Conservation (phyloP, 2,329 filamentous ascomycete genomes). For the Phaeosphaeriaceae sp. region DNA sequence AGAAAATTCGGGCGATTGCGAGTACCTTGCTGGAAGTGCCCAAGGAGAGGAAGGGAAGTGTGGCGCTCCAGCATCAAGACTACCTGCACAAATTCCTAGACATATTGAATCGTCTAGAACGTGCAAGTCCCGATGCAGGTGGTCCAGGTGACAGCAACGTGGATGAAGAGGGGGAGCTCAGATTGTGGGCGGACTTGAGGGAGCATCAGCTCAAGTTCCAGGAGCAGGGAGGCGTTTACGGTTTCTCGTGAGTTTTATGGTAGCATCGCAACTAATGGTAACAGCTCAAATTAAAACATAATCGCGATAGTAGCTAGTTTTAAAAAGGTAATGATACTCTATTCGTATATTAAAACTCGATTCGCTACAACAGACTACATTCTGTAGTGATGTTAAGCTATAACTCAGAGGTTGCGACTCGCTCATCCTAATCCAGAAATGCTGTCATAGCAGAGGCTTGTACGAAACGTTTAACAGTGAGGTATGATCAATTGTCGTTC, state of each 20-base stretch:
- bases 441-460: not conserved
- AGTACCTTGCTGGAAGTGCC: slow-evolving; percentile 75
- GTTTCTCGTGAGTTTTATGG: slow-evolving; percentile 29
- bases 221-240: slow-evolving; percentile 66
- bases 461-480: too few species aligned
- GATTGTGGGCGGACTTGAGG: slow-evolving; percentile 78
- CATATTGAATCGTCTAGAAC: slow-evolving; percentile 76
- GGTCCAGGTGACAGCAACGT: slow-evolving; percentile 46
- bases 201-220: slow-evolving; percentile 79
- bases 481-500: not conserved
- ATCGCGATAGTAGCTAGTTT: not conserved
- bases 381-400: not conserved
- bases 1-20: slow-evolving; percentile 85
- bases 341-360: not conserved
- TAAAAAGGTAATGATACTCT: not conserved
- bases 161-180: slow-evolving; percentile 77
- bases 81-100: slow-evolving; percentile 76
- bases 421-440: too few species aligned
- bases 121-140: slow-evolving; percentile 57
- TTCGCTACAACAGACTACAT: not conserved
- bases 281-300: not conserved
- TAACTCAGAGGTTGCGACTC: not conserved
- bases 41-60: slow-evolving; percentile 58
- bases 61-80: slow-evolving; percentile 69
- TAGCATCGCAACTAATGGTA: not conserved